Evolutionary conservation across 768 basidiomycete genomes (phyloP).

Genomic region (Serendipita sp.): DNA sequence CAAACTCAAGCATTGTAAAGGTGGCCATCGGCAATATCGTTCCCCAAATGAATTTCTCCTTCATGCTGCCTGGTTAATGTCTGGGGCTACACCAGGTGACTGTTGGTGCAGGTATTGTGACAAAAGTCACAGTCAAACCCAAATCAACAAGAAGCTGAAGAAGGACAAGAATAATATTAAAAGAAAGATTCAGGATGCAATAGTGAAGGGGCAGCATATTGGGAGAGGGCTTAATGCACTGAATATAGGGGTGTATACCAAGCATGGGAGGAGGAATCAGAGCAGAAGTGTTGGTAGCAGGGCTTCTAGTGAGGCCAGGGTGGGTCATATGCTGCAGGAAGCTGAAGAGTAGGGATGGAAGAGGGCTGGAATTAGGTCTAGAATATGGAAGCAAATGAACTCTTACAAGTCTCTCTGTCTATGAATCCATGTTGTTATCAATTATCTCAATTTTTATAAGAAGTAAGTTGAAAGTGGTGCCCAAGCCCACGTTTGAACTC

Average conservation of each 20-base stretch:
- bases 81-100: neutral
- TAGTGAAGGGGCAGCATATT: neutral
- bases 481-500: neutral
- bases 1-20: neutral
- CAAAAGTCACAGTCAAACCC: neutral
- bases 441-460: neutral
- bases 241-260: neutral
- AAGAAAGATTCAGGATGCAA: neutral
- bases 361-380: neutral
- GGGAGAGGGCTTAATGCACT: neutral
- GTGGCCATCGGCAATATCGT: neutral
- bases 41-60: neutral
- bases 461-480: neutral
- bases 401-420: neutral
- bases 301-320: neutral
- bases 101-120: neutral
- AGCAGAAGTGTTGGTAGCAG: neutral
- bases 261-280: neutral
- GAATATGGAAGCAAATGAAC: neutral
- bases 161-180: neutral
- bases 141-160: neutral
- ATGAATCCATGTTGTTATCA: neutral
- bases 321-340: neutral
- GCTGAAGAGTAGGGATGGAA: neutral
- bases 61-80: constrained; percentile 4